Evolutionary conservation across 768 basidiomycete genomes (phyloP), one percentile per base, ranked within the genome.

Genomic region (Lenzites betulinus): DNA sequence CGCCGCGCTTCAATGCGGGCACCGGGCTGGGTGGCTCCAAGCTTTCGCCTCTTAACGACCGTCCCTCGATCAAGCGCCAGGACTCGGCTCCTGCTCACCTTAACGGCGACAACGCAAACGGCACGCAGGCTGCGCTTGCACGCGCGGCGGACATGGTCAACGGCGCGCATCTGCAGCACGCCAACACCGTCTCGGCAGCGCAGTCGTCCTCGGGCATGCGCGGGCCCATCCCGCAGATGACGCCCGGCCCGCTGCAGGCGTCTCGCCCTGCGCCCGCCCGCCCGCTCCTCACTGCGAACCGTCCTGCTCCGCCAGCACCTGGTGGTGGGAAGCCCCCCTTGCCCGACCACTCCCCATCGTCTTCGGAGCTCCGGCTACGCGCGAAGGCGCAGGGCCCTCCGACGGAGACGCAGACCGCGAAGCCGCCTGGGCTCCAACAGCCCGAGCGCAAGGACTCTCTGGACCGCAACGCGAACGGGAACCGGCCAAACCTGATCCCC

Each of bases 1-100:
- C 88, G 5, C 87, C 92, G 0, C 84, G 96, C 1, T 98, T 97
- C 76, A 87, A 87, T 53, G 95, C 92, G 9, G 95, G 94, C 1
- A 95, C 94, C 2, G 96, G 96, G 2, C 84, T 97, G 20, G 96
- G 88, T 33, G 95, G 95, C 43, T 73, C 76, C 36, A 84, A 83
- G 70, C 74, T 80, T 51, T 74, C 74, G 15, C 69, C 77, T 5
- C 71, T 76, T 23, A 72, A 65, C 63, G 71, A 68, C 18, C 77
- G 83, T 11, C 75, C 75, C 4, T 50, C 66, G 28, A 67, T 78
- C 33, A 77, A 74, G 61, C 76, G 83, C 43, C 83, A 82, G 60
- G 83, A 83, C 18, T 77, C 74, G 11, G 77, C 78, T 13, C 77
- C 82, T 25, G 58, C 74, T 2, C 64, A 64, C n/a, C 50, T 70